Conservation (phyloP, 192 early-diverging fungal species). For the Rhizophagus prolifer region DNA sequence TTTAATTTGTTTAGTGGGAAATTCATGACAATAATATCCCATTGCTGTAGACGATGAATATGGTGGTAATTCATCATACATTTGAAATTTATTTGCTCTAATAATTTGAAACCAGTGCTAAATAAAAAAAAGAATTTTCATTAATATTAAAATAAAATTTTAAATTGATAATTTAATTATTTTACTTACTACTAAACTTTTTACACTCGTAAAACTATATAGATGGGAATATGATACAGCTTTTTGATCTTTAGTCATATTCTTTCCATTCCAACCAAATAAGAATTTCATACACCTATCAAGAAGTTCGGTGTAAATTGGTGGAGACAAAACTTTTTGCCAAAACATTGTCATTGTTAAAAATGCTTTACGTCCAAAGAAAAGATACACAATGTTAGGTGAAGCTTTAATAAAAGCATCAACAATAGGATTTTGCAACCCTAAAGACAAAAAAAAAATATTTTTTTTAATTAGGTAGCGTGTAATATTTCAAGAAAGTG, state of each 20-base stretch:
- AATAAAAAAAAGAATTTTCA: neutral
- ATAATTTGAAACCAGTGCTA: conserved; percentile 97
- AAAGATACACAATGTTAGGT: conserved; percentile 81
- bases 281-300: conserved; percentile 70
- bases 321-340: conserved; percentile 74
- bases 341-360: conserved; percentile 81
- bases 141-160: neutral
- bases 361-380: conserved; percentile 84
- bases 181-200: conserved; percentile 72
- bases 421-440: conserved; percentile 76
- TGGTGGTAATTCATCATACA: conserved; percentile 85
- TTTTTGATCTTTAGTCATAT: conserved; percentile 72
- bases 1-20: conserved; percentile 75
- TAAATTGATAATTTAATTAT: neutral
- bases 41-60: conserved; percentile 43
- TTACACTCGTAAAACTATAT: conserved; percentile 88
- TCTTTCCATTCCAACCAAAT: conserved; percentile 80
- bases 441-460: conserved; percentile 33
- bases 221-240: conserved; percentile 80
- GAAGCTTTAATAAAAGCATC: conserved; percentile 82
- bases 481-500: neutral
- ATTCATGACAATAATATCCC: conserved; percentile 65
- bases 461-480: neutral
- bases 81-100: conserved; percentile 78
- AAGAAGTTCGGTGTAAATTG: conserved; percentile 71